Evolutionary conservation across 805 yeast species (phyloP), one percentile per base, ranked within the genome.

Genomic region (Sungouiella thailandica): DNA sequence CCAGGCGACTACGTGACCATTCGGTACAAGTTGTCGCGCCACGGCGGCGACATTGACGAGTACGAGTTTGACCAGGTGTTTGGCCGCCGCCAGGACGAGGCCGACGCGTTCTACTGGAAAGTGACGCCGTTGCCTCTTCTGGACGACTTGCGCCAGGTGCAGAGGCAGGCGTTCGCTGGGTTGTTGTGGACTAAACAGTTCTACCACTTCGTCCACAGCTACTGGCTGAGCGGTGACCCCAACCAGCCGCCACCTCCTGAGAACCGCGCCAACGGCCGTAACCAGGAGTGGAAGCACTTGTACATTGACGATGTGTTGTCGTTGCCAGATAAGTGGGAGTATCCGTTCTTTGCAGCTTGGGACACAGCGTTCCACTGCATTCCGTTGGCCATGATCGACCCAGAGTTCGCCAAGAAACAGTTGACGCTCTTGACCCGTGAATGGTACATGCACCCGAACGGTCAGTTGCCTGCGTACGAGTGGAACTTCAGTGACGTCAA

Each of bases 391-490:
- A 84, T 88, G 88, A 78, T 88, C 52, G 97, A 88, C 57, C 95
- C 96, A 2, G 86, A 76, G 35, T 88, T 85, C 63, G 94, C 96
- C 23, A 88, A 88, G 58, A 80, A 76, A 48, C 96, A 88, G 62
- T 71, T 88, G 47, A 95, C 83, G 55, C 65, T 88, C 37, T 65
- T 88, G 55, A 82, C 95, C 19, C 73, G 96, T 53, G 97, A 88
- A 60, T 88, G 96, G 96, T 88, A 88, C 55, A 86, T 87, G 94
- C 96, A 90, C 55, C 96, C 96, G 29, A 88, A 88, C 56, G 97
- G 97, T n/a, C 96, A 89, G 60, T 77, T 87, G 44, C 96, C 97
- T 0, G 96, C 96, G 10, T 88, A 88, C 57, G 97, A 88, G 60
- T 88, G 97, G 97, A 88, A 89, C 57, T 88, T 88, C 52, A 69